These are phyloP conservation scores for Drechslerella stenobrocha DNA, from an alignment of 2,329 filamentous ascomycete species.

Conservation along the genomic window DNA sequence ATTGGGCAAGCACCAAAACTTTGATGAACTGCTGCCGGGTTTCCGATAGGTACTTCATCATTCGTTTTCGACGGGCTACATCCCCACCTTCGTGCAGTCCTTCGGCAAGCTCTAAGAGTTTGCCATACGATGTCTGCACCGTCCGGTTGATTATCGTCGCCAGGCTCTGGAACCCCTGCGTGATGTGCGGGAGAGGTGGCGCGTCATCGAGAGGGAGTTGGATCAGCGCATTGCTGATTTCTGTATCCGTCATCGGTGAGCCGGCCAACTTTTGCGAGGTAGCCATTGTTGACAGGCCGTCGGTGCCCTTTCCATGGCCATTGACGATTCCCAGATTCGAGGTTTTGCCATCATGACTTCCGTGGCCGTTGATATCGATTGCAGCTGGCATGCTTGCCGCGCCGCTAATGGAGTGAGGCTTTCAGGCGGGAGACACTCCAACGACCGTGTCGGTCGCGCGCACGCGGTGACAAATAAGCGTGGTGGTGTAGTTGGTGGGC, in stretches of 20 bases:
- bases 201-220: slow-evolving; percentile 30
- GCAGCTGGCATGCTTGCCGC: slow-evolving; percentile 49
- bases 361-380: slow-evolving; percentile 48
- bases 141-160: slow-evolving; percentile 74
- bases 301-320: slow-evolving; percentile 42
- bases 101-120: slow-evolving; percentile 64
- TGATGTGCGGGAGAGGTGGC: slow-evolving; percentile 64
- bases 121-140: slow-evolving; percentile 80
- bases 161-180: slow-evolving; percentile 74
- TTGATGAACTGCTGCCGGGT: slow-evolving; percentile 90
- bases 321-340: slow-evolving; percentile 42
- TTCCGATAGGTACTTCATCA: slow-evolving; percentile 77
- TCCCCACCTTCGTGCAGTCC: slow-evolving; percentile 57
- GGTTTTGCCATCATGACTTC: slow-evolving; percentile 41
- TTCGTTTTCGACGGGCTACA: slow-evolving; percentile 71
- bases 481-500: slow-evolving; percentile 1
- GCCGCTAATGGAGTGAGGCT: slow-evolving; percentile 35
- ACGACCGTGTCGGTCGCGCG: slow-evolving; percentile 48
- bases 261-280: slow-evolving; percentile 33
- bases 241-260: slow-evolving; percentile 44
- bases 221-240: slow-evolving; percentile 23
- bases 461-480: slow-evolving; percentile 34
- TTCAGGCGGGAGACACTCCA: slow-evolving; percentile 34
- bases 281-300: slow-evolving; percentile 31
- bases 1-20: slow-evolving; percentile 83